These are phyloP conservation scores for Aphanocladium album DNA, from an alignment of 2,329 filamentous ascomycete genomes.

Conservation along the genomic window DNA sequence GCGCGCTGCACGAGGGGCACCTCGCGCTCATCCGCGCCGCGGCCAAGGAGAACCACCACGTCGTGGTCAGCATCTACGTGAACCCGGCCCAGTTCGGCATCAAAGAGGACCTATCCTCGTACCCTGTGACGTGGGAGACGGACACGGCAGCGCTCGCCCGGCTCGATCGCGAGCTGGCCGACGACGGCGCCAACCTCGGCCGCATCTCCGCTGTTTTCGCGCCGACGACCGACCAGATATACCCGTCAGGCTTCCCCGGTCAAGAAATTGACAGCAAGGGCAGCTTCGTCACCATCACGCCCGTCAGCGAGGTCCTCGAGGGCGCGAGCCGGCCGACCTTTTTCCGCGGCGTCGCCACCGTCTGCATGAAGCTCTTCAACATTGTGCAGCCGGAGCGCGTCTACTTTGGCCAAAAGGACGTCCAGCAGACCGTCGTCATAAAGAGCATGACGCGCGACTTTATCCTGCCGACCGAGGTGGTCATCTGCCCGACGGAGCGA, in stretches of 20 bases:
- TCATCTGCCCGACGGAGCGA: constrained; percentile 68
- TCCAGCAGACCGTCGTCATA: constrained; percentile 92
- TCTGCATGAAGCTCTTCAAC: constrained; percentile 74
- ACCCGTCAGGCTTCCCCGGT: constrained; percentile 71
- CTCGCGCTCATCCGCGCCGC: constrained; percentile 79
- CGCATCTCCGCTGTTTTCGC: constrained; percentile 80
- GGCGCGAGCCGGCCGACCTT: constrained; percentile 85
- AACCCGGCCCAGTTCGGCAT: constrained; percentile 96
- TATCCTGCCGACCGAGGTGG: constrained; percentile 68
- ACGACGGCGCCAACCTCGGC: constrained; percentile 54
- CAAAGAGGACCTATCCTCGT: constrained; percentile 80
- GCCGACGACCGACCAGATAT: constrained; percentile 78
- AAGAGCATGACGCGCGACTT: constrained; percentile 84
- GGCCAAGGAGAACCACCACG: constrained; percentile 75
- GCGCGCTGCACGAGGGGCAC: constrained; percentile 90
- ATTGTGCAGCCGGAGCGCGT: constrained; percentile 58
- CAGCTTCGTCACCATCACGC: constrained; percentile 87
- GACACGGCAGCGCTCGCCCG: constrained; percentile 64
- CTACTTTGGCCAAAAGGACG: constrained; percentile 96
- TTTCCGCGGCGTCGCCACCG: constrained; percentile 91
- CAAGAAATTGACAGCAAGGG: constrained; percentile 72
- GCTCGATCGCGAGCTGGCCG: constrained; percentile 69
- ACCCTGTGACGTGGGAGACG: constrained; percentile 82
- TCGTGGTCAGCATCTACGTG: constrained; percentile 89
- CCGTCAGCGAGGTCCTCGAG: constrained; percentile 75